Percentiles rank a stretch among this genome's conserved stretches.
These are phyloP conservation scores for Irpex sp. DNA, from an alignment of 1,284 basidiomycete genomes.

Conservation along the genomic window DNA sequence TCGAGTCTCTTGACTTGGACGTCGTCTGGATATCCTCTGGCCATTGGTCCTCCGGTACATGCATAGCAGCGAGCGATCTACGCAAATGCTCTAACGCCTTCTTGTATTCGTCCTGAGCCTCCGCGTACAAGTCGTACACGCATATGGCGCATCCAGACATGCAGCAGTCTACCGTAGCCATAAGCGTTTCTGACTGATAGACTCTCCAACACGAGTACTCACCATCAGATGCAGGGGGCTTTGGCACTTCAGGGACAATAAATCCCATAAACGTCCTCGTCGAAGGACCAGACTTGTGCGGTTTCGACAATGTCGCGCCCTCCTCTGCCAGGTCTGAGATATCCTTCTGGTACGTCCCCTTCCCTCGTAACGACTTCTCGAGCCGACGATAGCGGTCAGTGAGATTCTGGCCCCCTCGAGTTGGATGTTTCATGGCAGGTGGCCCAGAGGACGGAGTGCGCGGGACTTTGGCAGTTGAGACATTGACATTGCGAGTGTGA, in stretches of 20 bases:
- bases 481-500: too few relatives aligned
- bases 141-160: slow-evolving; percentile 91
- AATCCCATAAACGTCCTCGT: slow-evolving; percentile 48
- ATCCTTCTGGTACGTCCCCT: slow-evolving; percentile 33
- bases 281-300: slow-evolving; percentile 4
- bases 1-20: not conserved
- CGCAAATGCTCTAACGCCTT: slow-evolving; percentile 51
- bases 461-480: too few relatives aligned
- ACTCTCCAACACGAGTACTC: not conserved
- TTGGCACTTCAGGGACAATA: slow-evolving; percentile 55
- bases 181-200: not conserved
- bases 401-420: slow-evolving; percentile 43
- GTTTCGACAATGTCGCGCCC: not conserved
- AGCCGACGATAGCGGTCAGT: slow-evolving; percentile 50
- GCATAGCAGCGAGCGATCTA: slow-evolving; percentile 40
- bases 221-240: slow-evolving; percentile 64
- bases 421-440: slow-evolving; percentile 16
- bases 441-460: too few relatives aligned
- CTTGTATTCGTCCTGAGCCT: slow-evolving; percentile 67
- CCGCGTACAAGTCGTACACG: slow-evolving; percentile 84
- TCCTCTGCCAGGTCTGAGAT: slow-evolving; percentile 23
- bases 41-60: slow-evolving; percentile 65
- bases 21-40: slow-evolving; percentile 39
- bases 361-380: slow-evolving; percentile 50
- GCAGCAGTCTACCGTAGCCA: slow-evolving; percentile 66